Base-by-base conservation (phyloP, 106 monocot genomes). In the Platanthera zijinensis region DNA sequence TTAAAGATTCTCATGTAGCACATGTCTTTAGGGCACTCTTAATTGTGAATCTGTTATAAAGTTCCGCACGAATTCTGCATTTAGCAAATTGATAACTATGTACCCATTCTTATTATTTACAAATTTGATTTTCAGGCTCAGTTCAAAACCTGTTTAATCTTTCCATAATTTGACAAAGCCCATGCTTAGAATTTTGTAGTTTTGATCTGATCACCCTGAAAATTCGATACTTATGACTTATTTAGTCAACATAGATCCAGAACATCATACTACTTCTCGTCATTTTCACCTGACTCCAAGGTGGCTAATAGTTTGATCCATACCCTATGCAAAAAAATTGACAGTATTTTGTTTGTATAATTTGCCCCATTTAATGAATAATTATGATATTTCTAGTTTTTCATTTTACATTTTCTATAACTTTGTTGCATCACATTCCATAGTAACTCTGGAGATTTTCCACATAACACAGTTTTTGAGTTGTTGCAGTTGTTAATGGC, bases 401-500 rank as follows among this genome's bases (percentile, higher is more conserved):
- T 32, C 48, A 46, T 15, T 70, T 69, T 48, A 47, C 4, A 48
- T 70, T 48, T 70, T 47, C 17, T 70, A 17, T 18, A 48, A 48
- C 70, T 15, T 70, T 1, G n/a, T 70, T 70, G 70, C 70, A 17
- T 70, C 15, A 18, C 46, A 48, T 48, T 70, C 48, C 6, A 2
- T 48, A 48, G 25, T 4, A 18, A 64, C 48, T 39, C 64, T 76
- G 13, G 6, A 14, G 49, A 18, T 50, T 51, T 72, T 4, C 51
- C 46, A 50, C 10, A 22, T 19, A 51, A 72, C 19, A 50, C 46
- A 75, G 75, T 72, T 3, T 76, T 73, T 62, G 46, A 25, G 19
- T 70, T 52, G 11, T 51, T 88, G 69, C 93, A 99, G 99, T 88
- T 79, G 82, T 85, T 71, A 84, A 94, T 82, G 99, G 99, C 15